Conservation (phyloP, 1,284 basidiomycete species). For the Trichosporon sp. region DNA sequence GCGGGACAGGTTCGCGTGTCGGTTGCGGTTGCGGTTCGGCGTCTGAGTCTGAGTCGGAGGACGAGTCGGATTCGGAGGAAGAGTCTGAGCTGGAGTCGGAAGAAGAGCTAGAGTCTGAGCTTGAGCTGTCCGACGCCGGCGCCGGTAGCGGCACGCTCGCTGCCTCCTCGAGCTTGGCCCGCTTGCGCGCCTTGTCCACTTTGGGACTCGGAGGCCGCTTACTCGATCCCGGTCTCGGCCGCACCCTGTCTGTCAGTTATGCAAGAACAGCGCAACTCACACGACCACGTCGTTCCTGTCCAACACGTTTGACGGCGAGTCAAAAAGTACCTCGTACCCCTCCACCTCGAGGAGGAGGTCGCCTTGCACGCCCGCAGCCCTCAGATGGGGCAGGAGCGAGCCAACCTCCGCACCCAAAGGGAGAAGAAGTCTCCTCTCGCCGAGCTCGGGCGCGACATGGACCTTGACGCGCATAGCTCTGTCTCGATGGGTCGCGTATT, state of each 20-base stretch:
- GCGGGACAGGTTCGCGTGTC: constrained; percentile 35
- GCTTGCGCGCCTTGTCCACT: constrained; percentile 9
- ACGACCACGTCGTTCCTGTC: constrained; percentile 47
- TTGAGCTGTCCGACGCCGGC: neutral
- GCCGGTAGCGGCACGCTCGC: neutral
- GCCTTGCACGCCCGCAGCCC: neutral
- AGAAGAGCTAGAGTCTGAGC: constrained; percentile 10
- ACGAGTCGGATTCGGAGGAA: constrained; percentile 16
- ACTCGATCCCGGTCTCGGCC: constrained; percentile 35
- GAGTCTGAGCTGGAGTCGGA: constrained; percentile 22
- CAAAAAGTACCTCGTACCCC: constrained; percentile 54
- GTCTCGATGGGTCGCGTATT: neutral
- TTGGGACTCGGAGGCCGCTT: constrained; percentile 16
- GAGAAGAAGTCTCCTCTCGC: constrained; percentile 40
- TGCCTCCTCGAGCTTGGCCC: neutral
- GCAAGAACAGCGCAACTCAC: constrained; percentile 39
- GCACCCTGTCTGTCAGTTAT: constrained; percentile 32
- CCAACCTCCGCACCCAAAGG: constrained; percentile 17
- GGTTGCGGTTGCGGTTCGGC: neutral
- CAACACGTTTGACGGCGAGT: constrained; percentile 43
- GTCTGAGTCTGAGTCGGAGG: constrained; percentile 25
- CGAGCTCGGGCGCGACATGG: constrained; percentile 42
- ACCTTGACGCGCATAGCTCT: constrained; percentile 44
- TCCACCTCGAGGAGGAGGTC: constrained; percentile 50
- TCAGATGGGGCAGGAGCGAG: constrained; percentile 5